Evolutionary conservation across 148 eudicot genomes (phyloP).

Genomic region (Cornus kousa): DNA sequence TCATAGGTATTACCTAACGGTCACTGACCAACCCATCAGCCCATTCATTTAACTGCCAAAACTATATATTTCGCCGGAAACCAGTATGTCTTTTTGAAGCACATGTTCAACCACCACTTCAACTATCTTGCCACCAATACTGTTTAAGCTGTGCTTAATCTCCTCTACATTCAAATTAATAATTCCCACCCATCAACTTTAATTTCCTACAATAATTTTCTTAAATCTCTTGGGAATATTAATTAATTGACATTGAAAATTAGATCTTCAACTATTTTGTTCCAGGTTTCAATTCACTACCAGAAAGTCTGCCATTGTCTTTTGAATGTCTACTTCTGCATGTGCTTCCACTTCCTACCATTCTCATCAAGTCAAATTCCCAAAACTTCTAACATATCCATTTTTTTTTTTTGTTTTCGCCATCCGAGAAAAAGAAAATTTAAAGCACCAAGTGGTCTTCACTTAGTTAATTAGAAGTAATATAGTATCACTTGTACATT

Average conservation of each 20-base stretch:
- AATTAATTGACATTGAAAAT: no score
- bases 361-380: not conserved
- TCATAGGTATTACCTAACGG: conserved; percentile 33
- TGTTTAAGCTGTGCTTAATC: not conserved
- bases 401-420: no score
- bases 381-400: no score
- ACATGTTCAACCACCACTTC: not conserved
- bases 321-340: not conserved
- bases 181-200: no score
- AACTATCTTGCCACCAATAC: not conserved
- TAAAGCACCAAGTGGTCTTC: no score
- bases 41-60: not conserved
- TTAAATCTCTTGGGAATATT: not conserved
- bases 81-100: not conserved
- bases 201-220: no score
- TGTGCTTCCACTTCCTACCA: not conserved
- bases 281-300: not conserved
- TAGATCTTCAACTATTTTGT: not conserved
- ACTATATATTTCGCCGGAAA: not conserved
- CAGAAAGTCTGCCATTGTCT: not conserved
- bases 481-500: no score
- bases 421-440: no score
- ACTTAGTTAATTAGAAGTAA: no score
- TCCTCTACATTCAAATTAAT: not conserved
- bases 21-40: conserved; percentile 7